phyloP scores from a whole-genome alignment of 495 filamentous ascomycete genomes.

The Daldinia vernicosa region DNA sequence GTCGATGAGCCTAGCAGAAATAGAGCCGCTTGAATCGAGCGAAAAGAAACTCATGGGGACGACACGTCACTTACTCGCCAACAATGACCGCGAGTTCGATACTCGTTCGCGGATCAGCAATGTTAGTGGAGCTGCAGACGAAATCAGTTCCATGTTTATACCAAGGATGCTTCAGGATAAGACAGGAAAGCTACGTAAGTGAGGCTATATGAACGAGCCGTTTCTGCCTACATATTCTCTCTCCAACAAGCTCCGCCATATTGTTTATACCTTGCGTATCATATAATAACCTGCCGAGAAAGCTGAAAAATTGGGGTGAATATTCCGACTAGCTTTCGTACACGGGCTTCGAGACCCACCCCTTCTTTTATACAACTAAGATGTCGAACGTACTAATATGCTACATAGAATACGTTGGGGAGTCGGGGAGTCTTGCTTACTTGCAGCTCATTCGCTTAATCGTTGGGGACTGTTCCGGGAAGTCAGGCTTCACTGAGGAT shows the following conservation, averaged over 20 bases:
- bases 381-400: conserved; percentile 17
- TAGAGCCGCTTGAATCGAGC: conserved; percentile 19
- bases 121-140: conserved; percentile 61
- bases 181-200: conserved; percentile 65
- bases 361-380: not conserved
- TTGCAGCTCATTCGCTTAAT: conserved; percentile 77
- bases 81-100: conserved; percentile 55
- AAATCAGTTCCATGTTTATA: conserved; percentile 64
- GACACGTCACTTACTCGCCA: conserved; percentile 43
- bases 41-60: conserved; percentile 34
- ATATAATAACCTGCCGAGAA: not conserved
- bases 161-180: conserved; percentile 68
- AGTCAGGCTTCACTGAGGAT: conserved; percentile 73
- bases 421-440: conserved; percentile 76
- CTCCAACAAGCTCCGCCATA: not conserved
- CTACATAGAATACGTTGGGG: conserved; percentile 70
- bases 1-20: conserved; percentile 22
- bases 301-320: not conserved
- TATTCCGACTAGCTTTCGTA: not conserved
- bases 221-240: not conserved
- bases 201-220: not conserved
- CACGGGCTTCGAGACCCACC: not conserved
- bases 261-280: not conserved
- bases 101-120: conserved; percentile 61
- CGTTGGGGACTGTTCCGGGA: conserved; percentile 70